Conservation (phyloP, 2,329 filamentous ascomycete genomes). For the Dothistroma pini region DNA sequence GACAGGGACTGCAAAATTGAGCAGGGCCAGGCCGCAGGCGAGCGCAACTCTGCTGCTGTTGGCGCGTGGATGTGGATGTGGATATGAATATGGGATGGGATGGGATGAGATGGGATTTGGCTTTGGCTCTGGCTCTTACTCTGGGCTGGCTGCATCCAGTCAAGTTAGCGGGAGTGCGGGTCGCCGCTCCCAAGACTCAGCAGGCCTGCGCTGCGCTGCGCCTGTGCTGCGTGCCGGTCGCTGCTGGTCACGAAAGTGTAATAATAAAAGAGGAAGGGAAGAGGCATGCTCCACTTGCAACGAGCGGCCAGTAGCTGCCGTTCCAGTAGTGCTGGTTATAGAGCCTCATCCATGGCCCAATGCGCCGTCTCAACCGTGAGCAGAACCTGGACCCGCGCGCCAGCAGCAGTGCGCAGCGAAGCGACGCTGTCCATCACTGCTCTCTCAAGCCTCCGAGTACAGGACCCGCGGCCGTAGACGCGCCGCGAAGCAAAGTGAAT, state of each 20-base stretch:
- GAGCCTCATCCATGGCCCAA: background rate
- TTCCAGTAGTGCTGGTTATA: background rate
- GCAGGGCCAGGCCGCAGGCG: background rate
- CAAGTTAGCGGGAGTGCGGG: background rate
- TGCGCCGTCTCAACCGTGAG: conserved; percentile 2
- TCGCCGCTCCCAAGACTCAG: background rate
- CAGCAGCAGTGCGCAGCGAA: background rate
- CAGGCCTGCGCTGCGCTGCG: background rate
- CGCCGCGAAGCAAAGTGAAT: conserved; percentile 14
- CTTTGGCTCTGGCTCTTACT: background rate
- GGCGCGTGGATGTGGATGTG: background rate
- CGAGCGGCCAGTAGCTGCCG: background rate
- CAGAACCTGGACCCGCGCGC: background rate
- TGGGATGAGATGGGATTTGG: background rate
- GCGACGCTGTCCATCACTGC: background rate
- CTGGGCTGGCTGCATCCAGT: background rate
- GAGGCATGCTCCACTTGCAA: background rate
- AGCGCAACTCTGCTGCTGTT: background rate
- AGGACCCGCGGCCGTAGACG: conserved; percentile 14
- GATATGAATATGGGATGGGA: no score
- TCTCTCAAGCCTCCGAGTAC: conserved; percentile 17
- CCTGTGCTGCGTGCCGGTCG: background rate
- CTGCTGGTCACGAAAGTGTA: conserved; percentile 2
- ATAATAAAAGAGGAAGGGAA: background rate
- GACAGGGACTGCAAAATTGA: background rate